Conservation (phyloP, 106 monocot genomes). For the Iris macrosiphon region DNA sequence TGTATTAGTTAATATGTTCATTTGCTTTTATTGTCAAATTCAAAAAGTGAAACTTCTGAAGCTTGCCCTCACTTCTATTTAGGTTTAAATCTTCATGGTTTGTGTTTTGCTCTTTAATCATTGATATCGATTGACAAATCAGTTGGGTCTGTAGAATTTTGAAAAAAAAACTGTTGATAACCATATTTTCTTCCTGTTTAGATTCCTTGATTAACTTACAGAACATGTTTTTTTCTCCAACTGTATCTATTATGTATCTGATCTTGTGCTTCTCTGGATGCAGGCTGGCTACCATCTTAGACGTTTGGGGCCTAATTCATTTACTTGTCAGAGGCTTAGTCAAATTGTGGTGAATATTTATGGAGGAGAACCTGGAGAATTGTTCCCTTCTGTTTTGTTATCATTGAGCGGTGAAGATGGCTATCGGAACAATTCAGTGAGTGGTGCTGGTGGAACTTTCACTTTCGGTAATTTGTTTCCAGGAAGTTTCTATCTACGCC, state of each 20-base stretch:
- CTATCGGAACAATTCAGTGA: conserved; percentile 90
- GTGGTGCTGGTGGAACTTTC: conserved; percentile 69
- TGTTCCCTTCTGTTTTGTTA: conserved; percentile 79
- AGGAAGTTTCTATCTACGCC: conserved; percentile 97
- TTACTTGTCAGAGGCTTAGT: conserved; percentile 87
- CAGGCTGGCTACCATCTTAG: conserved; percentile 87
- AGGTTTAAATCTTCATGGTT: no score
- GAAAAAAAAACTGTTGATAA: no score
- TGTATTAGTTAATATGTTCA: no score
- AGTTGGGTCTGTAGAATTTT: no score
- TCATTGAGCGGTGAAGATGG: conserved; percentile 98
- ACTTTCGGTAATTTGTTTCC: conserved; percentile 80
- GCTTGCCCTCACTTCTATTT: no score
- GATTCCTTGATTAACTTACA: neutral
- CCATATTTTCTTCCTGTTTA: neutral
- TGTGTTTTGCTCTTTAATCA: no score
- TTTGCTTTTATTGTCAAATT: no score
- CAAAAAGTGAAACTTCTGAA: no score
- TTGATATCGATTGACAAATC: no score
- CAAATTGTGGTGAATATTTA: conserved; percentile 66
- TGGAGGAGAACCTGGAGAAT: conserved; percentile 33
- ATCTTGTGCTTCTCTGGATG: conserved; percentile 17
- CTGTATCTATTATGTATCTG: neutral
- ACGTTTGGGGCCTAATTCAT: conserved; percentile 48
- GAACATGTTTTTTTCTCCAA: neutral